Conservation (phyloP, 2,329 filamentous ascomycete species). For the Neonectria neomacrospora region DNA sequence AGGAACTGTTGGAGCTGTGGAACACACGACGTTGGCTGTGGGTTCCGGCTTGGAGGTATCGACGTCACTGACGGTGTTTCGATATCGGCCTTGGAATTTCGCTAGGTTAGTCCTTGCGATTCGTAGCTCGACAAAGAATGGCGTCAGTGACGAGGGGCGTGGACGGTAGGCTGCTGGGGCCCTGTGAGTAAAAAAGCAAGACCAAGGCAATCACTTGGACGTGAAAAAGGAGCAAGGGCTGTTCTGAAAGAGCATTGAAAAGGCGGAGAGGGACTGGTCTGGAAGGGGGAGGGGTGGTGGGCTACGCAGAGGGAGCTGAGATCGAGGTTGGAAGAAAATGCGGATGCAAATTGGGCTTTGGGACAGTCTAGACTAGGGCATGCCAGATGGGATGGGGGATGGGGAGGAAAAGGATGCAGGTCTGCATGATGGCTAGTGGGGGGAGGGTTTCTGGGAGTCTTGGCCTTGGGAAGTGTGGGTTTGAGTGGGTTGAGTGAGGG, state of each 20-base stretch:
- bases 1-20: not conserved
- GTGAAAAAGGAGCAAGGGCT: constrained; percentile 23
- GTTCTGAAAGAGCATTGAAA: constrained; percentile 7
- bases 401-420: not conserved
- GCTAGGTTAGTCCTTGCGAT: not conserved
- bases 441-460: not conserved
- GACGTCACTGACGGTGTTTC: not conserved
- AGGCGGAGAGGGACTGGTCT: constrained; percentile 9
- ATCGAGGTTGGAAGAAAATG: constrained; percentile 1
- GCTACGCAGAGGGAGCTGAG: not conserved
- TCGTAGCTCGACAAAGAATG: constrained; percentile 24
- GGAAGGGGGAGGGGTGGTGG: constrained; percentile 9
- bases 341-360: not conserved
- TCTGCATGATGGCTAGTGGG: not conserved
- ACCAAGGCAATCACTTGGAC: constrained; percentile 15
- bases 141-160: constrained; percentile 31
- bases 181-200: constrained; percentile 37
- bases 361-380: not conserved
- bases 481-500: not conserved
- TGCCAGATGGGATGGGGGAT: not conserved
- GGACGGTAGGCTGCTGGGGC: constrained; percentile 5
- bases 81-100: constrained; percentile 4
- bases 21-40: not conserved
- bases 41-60: not conserved
- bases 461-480: not conserved